Evolutionary conservation across 495 filamentous ascomycete species (phyloP), one percentile per base, ranked within the genome.

Genomic region (Penicillium mononematosum): DNA sequence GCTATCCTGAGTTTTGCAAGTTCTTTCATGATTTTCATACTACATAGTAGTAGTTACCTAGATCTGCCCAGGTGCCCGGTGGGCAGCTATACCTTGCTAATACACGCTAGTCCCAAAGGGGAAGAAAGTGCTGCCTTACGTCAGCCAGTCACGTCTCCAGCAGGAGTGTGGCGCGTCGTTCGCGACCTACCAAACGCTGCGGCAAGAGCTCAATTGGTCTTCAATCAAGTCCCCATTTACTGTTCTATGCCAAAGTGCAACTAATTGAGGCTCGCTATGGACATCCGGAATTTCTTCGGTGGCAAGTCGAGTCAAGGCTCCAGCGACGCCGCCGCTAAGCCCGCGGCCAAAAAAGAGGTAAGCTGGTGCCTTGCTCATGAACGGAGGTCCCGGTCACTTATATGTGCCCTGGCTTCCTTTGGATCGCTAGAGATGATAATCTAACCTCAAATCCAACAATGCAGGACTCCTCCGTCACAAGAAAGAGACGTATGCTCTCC

Each of bases 261-360:
- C 24, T 7, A 41, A 36, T 34, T 11, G 36, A 29, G 20, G 6
- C 9, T 24, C 56, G 69, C 50, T 24, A 92, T 91, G 88, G 90
- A 95, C 77, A 95, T 95, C 58, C 78, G 91, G 50, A 86, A 73
- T 61, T 96, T 93, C 65, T 94, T 96, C 71, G 83, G 83, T 16
- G 80, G 83, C 55, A 79, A 79, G 68, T 60, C 71, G 17, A 66
- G 66, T 48, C 68, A 72, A 59, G 64, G 66, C 60, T 66, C 69
- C 22, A 60, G 39, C 49, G 45, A 65, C 14, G 63, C 71, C 5
- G 7, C 44, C 32, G 58, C 68, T 29, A 76, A 76, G 49, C 64
- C 72, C 22, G 63, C 69, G 20, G 32, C 53, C 32, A 73, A 74
- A 61, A 72, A 73, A 66, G 75, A 77, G 69, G 76, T 79, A 71